Base-by-base conservation (phyloP, 2,329 filamentous ascomycete species). In the Penicillium sp. region DNA sequence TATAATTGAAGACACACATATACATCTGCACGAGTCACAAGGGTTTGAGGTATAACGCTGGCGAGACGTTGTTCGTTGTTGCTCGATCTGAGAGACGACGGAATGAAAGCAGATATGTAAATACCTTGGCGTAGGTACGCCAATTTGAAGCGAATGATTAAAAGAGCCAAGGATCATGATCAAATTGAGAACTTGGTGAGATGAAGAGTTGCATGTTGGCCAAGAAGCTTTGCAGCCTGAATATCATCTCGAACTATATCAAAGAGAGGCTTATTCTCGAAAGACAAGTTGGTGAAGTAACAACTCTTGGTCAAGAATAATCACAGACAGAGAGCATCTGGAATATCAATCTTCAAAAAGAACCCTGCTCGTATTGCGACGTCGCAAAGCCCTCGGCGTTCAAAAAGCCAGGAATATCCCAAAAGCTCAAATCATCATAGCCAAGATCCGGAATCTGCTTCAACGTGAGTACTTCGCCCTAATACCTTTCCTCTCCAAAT, bases 381-480 rank as follows among this genome's bases (percentile, higher is more conserved):
- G 28, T 28, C n/a, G 7, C 28, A 12, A 48, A 12, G 3, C 6
- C 17, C 15, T 48, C 45, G 17, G 28, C 12, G 10, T 48, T 14
- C 15, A 34, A 8, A 48, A 48, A 34, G n/a, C 15, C 28, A 35
- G 62, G 59, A 17, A 65, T 50, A 57, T 65, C 61, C 63, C 63
- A 65, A 20, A 65, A 65, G 48, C 43, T 52, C 39, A 63, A 53
- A 12, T 54, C 55, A 4, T 63, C 61, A 49, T 60, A 53, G 3
- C 57, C 57, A 20, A 57, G 22, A 25, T 34, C 39, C 15, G 61
- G 57, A 38, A 62, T 53, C 63, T 65, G 41, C 11, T 41, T 3
- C 42, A 5, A 17, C 43, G 42, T 62, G 10, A 56, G 50, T 45
- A 5, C n/a, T 38, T 51, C 12, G 8, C 5, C 0, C 51, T 28